These are phyloP conservation scores for Alternaria incomplexa DNA, from an alignment of 2,329 filamentous ascomycete genomes.

Conservation along the genomic window DNA sequence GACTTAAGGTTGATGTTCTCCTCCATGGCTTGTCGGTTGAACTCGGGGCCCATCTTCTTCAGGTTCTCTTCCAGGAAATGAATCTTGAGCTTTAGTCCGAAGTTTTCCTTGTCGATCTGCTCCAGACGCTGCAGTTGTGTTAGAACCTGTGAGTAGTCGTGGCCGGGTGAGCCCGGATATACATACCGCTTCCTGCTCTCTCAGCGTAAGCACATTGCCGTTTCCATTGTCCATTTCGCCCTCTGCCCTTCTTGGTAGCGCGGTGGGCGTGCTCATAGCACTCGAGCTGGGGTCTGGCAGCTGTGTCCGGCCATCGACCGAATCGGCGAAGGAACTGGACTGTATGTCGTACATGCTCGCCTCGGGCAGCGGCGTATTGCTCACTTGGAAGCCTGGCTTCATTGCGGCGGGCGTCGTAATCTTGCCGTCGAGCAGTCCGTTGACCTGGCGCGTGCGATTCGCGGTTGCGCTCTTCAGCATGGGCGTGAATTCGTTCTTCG, in stretches of 20 bases:
- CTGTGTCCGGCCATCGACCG: slow-evolving; percentile 69
- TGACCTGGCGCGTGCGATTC: slow-evolving; percentile 60
- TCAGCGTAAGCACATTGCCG: slow-evolving; percentile 87
- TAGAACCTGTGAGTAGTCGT: neutral
- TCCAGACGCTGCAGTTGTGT: slow-evolving; percentile 71
- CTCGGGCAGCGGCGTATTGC: slow-evolving; percentile 77
- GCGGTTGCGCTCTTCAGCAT: slow-evolving; percentile 83
- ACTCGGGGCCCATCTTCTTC: slow-evolving; percentile 84
- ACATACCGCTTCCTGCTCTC: slow-evolving; percentile 88
- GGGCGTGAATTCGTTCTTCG: slow-evolving; percentile 86
- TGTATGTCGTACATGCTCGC: slow-evolving; percentile 65
- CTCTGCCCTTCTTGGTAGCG: slow-evolving; percentile 70
- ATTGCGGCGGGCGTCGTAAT: slow-evolving; percentile 69
- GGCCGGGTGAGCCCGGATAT: neutral
- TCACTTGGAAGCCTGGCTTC: slow-evolving; percentile 67
- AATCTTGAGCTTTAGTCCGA: slow-evolving; percentile 69
- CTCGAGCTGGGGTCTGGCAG: slow-evolving; percentile 82
- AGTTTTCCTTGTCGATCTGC: slow-evolving; percentile 98
- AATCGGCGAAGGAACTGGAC: slow-evolving; percentile 61
- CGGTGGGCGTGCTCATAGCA: slow-evolving; percentile 78
- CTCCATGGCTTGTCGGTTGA: slow-evolving; percentile 85
- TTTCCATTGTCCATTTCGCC: slow-evolving; percentile 74
- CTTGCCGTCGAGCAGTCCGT: slow-evolving; percentile 47
- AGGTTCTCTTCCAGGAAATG: slow-evolving; percentile 94
- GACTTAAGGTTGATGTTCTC: slow-evolving; percentile 98